Evolutionary conservation across 2,329 filamentous ascomycete genomes (phyloP).

Genomic region (Metarhizium album): DNA sequence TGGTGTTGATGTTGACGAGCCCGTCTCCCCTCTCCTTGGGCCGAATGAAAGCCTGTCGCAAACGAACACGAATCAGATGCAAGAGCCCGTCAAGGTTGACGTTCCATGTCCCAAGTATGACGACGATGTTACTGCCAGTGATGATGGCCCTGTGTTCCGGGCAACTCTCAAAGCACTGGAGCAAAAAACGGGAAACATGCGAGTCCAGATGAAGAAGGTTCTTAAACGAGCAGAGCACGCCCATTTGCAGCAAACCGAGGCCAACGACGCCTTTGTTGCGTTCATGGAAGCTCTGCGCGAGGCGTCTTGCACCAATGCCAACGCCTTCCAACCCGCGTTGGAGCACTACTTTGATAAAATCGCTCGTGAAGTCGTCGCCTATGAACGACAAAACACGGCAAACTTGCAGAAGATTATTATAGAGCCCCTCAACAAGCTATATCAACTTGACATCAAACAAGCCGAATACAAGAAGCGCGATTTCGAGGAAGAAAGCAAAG

Average conservation of each 20-base stretch:
- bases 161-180: slow-evolving; percentile 95
- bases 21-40: slow-evolving; percentile 38
- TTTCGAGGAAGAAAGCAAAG: slow-evolving; percentile 97
- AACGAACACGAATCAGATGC: slow-evolving; percentile 13
- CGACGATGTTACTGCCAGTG: slow-evolving; percentile 73
- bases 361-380: slow-evolving; percentile 75
- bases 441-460: slow-evolving; percentile 94
- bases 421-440: slow-evolving; percentile 83
- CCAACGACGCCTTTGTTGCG: slow-evolving; percentile 72
- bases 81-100: slow-evolving; percentile 67
- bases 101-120: slow-evolving; percentile 75
- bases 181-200: slow-evolving; percentile 93
- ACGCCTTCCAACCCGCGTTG: slow-evolving; percentile 90
- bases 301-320: slow-evolving; percentile 81
- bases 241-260: slow-evolving; percentile 64
- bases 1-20: slow-evolving; percentile 55
- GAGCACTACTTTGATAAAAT: slow-evolving; percentile 99
- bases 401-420: slow-evolving; percentile 92
- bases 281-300: slow-evolving; percentile 84
- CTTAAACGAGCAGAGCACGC: slow-evolving; percentile 89
- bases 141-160: slow-evolving; percentile 90
- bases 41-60: slow-evolving; percentile 25
- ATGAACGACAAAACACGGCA: slow-evolving; percentile 72
- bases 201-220: slow-evolving; percentile 89
- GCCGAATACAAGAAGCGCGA: slow-evolving; percentile 94